Evolutionary conservation across 148 eudicot genomes (phyloP).

Genomic region (Silene latifolia): DNA sequence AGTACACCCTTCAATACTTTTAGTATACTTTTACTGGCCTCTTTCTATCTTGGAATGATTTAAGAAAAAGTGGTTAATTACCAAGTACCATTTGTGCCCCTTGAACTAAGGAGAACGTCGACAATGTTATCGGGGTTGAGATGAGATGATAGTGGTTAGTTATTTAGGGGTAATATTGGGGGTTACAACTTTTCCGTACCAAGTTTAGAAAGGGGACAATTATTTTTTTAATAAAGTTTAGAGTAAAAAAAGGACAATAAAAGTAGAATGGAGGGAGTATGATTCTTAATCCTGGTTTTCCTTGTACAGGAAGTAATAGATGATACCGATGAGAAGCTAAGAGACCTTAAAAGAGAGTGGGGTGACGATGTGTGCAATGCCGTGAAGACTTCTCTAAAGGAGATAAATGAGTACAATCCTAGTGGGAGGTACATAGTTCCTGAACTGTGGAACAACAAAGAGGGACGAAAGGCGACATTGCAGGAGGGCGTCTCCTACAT

Average conservation of each 20-base stretch:
- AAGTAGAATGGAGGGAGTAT: neutral
- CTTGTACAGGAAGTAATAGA: conserved; percentile 45
- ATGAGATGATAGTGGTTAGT: too few species aligned
- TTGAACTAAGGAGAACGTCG: too few species aligned
- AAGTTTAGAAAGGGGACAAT: too few species aligned
- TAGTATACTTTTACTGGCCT: neutral
- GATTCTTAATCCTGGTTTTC: conserved; percentile 9
- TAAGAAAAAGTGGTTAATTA: too few species aligned
- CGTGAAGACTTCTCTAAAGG: conserved; percentile 41
- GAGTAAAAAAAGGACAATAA: too few species aligned
- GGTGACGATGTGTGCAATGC: conserved; percentile 45
- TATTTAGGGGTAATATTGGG: too few species aligned
- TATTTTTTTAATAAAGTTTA: too few species aligned
- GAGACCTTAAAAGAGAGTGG: conserved; percentile 38
- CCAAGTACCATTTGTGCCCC: too few species aligned
- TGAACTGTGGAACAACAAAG: conserved; percentile 51
- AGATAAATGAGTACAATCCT: conserved; percentile 59
- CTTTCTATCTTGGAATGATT: too few species aligned
- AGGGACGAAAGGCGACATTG: conserved; percentile 49
- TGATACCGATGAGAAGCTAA: conserved; percentile 40
- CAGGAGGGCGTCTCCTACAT: conserved; percentile 46
- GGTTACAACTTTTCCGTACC: too few species aligned
- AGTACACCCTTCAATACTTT: neutral
- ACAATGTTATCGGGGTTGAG: too few species aligned
- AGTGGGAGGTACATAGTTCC: conserved; percentile 51